Conservation (phyloP, 1,139 yeast genomes). For the Pichia sp. region DNA sequence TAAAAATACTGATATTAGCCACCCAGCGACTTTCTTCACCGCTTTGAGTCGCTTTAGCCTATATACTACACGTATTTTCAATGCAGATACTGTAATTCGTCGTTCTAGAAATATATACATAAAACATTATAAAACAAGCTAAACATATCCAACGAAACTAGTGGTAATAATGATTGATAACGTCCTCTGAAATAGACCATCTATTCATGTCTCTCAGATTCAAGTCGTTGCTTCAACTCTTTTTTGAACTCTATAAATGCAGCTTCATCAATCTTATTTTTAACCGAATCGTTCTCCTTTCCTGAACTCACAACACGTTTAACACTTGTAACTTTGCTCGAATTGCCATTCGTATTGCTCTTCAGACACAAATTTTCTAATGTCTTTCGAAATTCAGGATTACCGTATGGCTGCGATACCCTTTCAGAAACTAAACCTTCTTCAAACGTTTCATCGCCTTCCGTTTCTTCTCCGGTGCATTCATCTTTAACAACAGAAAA, state of each 20-base stretch:
- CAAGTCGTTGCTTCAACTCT: slow-evolving; percentile 20
- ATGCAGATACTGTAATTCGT: too few species aligned
- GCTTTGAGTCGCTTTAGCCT: too few species aligned
- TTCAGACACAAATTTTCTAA: slow-evolving; percentile 1
- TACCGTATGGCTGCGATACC: neutral
- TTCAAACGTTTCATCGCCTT: slow-evolving; percentile 17
- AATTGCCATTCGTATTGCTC: slow-evolving; percentile 1
- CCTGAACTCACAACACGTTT: neutral
- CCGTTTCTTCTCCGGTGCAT: slow-evolving; percentile 1
- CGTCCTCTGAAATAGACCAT: too few species aligned
- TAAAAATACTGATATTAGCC: neutral
- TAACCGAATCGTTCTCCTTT: neutral
- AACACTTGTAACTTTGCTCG: neutral
- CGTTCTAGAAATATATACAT: too few species aligned
- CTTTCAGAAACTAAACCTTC: neutral
- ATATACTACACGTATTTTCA: too few species aligned
- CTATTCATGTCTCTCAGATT: slow-evolving; percentile 3
- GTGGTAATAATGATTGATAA: too few species aligned
- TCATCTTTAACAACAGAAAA: slow-evolving; percentile 26
- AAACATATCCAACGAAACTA: too few species aligned
- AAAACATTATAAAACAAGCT: too few species aligned
- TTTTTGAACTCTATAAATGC: slow-evolving; percentile 18
- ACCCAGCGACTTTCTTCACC: too few species aligned
- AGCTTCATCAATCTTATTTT: slow-evolving; percentile 14
- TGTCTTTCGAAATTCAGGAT: neutral